Evolutionary conservation across 352 stramenopile species (phyloP), one percentile per base, ranked within the genome.

Genomic region (Pythium volutum): DNA sequence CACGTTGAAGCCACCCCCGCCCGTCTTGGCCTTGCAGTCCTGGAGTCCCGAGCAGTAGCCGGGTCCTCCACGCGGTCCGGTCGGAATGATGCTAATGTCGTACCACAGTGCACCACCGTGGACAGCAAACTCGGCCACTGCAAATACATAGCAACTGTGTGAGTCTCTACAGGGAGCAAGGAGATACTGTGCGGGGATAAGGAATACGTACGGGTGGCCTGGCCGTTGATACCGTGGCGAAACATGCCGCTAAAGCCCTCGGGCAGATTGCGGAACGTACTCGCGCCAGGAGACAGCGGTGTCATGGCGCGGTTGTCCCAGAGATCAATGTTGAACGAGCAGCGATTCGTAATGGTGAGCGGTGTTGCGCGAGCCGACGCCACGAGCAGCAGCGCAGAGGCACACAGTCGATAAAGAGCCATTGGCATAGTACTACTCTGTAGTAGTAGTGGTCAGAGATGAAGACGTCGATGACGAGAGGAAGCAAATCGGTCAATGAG

Each of bases 71-170:
- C 41, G 41, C 41, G 18, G 41, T 7, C 79, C 71, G 2, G 80
- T 88, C 5, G 81, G 81, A 66, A 91, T 88, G 65, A 87, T 91
- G 38, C 75, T 87, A 67, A 91, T 89, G 53, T 91, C 81, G 62
- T 74, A 91, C 79, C 81, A 91, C 12, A 70, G 60, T 25, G 62
- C 66, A 41, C 70, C 71, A 33, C 69, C 71, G 51, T 85, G 72
- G 10, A 64, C 70, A 7, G 81, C 87, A 54, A 91, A 88, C 55
- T 60, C 62, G 33, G 53, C 57, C 45, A 69, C 36, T 66, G 18
- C 4, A 42, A 16, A 51, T 5, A 59, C 10, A 39, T 15, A 57
- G n/a, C n/a, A 27, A 16, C 16, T 3, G 16, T 36, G n/a, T n/a
- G n/a, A n/a, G n/a, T n/a, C n/a, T n/a, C n/a, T n/a, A n/a, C n/a